A percentile compares a stretch with the other conserved stretches of the same genome.
These are phyloP conservation scores for Globisporangium canariense DNA, from an alignment of 352 stramenopile genomes.

Conservation along the genomic window DNA sequence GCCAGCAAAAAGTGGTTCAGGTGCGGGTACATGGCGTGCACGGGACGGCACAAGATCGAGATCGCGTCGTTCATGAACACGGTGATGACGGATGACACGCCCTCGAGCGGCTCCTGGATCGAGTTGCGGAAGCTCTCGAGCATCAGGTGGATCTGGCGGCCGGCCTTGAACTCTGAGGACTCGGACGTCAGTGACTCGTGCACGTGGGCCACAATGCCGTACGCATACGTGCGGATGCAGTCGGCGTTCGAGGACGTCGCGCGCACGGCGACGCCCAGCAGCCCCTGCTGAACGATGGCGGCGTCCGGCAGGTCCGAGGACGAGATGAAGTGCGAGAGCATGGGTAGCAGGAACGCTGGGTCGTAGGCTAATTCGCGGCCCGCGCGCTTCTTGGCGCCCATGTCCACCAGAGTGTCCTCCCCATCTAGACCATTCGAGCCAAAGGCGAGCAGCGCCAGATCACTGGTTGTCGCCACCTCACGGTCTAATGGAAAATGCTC, in stretches of 20 bases:
- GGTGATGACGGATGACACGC: conserved; percentile 71
- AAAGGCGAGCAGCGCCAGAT: conserved; percentile 29
- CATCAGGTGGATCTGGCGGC: conserved; percentile 73
- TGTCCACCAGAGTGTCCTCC: neutral
- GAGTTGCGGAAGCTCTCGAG: conserved; percentile 77
- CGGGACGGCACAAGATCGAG: conserved; percentile 59
- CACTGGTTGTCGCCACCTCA: conserved; percentile 23
- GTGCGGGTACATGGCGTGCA: conserved; percentile 70
- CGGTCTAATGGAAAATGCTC: conserved; percentile 67
- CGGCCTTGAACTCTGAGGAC: conserved; percentile 62
- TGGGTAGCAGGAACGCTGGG: conserved; percentile 69
- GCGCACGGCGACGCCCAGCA: conserved; percentile 67
- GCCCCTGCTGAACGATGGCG: conserved; percentile 62
- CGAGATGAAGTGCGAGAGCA: conserved; percentile 75
- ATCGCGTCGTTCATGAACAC: conserved; percentile 83
- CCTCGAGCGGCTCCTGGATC: conserved; percentile 41
- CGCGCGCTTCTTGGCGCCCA: neutral
- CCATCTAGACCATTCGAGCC: neutral
- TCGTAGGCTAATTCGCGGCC: conserved; percentile 44
- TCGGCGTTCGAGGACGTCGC: conserved; percentile 61
- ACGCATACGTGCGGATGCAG: conserved; percentile 60
- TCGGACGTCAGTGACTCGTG: conserved; percentile 69
- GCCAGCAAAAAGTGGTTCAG: conserved; percentile 84
- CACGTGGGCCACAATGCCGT: conserved; percentile 68
- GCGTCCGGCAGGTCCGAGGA: conserved; percentile 58